phyloP scores from a whole-genome alignment of 2,329 filamentous ascomycete species.

The Colletotrichum agaves region DNA sequence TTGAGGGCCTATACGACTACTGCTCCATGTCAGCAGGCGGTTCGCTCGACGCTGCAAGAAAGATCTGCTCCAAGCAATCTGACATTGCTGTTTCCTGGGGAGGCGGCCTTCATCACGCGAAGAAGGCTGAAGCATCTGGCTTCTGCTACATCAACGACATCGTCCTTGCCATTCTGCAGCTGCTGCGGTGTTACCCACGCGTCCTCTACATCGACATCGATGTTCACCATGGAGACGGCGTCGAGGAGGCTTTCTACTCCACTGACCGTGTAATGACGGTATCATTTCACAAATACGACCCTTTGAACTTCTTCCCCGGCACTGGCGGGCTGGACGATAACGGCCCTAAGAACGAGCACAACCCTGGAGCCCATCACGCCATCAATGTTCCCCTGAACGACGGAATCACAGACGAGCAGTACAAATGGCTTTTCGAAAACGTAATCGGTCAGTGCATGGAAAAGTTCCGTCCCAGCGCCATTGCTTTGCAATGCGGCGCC shows the following conservation, averaged over 20 bases:
- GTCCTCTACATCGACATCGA: conserved; percentile 97
- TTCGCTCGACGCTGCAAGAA: conserved; percentile 89
- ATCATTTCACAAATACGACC: conserved; percentile 97
- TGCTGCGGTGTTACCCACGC: conserved; percentile 82
- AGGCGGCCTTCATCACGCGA: conserved; percentile 94
- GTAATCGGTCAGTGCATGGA: conserved; percentile 83
- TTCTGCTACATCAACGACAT: conserved; percentile 99
- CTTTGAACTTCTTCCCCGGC: conserved; percentile 84
- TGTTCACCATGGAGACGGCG: conserved; percentile 90
- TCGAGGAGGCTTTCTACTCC: conserved; percentile 91
- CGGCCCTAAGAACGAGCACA: conserved; percentile 83
- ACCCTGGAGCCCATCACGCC: conserved; percentile 87
- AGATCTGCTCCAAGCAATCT: conserved; percentile 85
- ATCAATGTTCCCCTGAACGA: conserved; percentile 92
- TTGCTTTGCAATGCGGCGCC: conserved; percentile 94
- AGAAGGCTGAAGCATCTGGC: conserved; percentile 90
- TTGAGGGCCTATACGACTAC: conserved; percentile 95
- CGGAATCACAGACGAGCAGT: conserved; percentile 91
- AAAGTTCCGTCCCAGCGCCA: conserved; percentile 87
- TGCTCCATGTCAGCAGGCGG: conserved; percentile 93
- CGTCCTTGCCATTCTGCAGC: conserved; percentile 89
- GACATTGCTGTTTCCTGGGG: conserved; percentile 99
- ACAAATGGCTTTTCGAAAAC: conserved; percentile 83
- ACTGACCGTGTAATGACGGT: conserved; percentile 92
- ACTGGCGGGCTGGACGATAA: conserved; percentile 90